These are phyloP conservation scores for Saccharomycopsis crataegensis DNA, from an alignment of 1,139 yeast genomes.

Conservation along the genomic window DNA sequence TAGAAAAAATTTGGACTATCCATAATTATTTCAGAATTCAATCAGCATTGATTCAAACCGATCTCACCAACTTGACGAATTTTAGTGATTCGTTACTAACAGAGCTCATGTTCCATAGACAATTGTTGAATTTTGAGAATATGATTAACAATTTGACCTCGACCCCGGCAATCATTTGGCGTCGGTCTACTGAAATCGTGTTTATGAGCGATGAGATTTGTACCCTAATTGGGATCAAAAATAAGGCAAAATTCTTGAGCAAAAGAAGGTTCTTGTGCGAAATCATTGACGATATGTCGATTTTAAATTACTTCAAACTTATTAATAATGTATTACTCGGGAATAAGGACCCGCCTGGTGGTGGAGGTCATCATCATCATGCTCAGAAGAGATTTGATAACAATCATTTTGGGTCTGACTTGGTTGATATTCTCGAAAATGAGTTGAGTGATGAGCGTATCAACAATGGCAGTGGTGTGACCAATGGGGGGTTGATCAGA, in stretches of 20 bases:
- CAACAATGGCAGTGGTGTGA: constrained; percentile 28
- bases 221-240: constrained; percentile 45
- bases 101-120: constrained; percentile 63
- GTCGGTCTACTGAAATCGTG: constrained; percentile 71
- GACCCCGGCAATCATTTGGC: constrained; percentile 70
- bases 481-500: constrained; percentile 28
- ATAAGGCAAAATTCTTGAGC: constrained; percentile 27
- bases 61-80: constrained; percentile 14
- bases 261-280: constrained; percentile 65
- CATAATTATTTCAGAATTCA: constrained; percentile 20
- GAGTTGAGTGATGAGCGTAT: constrained; percentile 16
- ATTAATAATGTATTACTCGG: constrained; percentile 45
- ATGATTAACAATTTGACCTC: constrained; percentile 40
- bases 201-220: constrained; percentile 63
- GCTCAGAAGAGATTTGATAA: constrained; percentile 11
- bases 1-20: constrained; percentile 18
- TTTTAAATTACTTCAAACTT: constrained; percentile 73
- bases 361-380: background rate
- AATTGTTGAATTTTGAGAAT: constrained; percentile 57
- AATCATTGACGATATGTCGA: constrained; percentile 75
- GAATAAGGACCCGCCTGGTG: constrained; percentile 28
- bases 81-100: constrained; percentile 36
- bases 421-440: constrained; percentile 11
- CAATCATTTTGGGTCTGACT: constrained; percentile 9
- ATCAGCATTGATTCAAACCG: constrained; percentile 19